phyloP scores from a whole-genome alignment of 2,329 filamentous ascomycete species.

The Chaetothyriales sp. region DNA sequence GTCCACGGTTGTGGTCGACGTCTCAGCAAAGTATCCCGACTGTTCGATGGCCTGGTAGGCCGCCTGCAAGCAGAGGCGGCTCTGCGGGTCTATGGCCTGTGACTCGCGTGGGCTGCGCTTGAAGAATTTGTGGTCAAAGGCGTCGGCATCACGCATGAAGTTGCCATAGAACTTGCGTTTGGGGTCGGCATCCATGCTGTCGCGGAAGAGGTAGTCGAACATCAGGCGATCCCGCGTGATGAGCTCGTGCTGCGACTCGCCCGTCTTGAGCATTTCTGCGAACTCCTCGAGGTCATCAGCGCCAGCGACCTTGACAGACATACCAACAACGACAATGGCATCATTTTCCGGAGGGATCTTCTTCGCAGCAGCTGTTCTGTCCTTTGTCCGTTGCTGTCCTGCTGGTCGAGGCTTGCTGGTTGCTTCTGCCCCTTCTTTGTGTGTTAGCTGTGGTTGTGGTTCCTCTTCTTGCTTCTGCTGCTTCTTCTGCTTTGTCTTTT shows the following conservation, averaged over 20 bases:
- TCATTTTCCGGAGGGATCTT: too few species aligned
- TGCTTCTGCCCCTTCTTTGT: too few species aligned
- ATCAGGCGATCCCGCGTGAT: conserved; percentile 14
- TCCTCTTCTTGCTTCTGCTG: too few species aligned
- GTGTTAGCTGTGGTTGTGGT: too few species aligned
- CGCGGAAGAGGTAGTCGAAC: conserved; percentile 17
- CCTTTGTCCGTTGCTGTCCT: too few species aligned
- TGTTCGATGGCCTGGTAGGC: conserved; percentile 15
- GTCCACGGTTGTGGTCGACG: too few species aligned
- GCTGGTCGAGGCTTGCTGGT: too few species aligned
- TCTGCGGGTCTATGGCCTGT: conserved; percentile 17
- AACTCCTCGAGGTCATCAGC: conserved; percentile 13
- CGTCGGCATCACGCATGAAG: conserved; percentile 7
- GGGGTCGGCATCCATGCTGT: conserved; percentile 9
- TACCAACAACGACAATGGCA: conserved; percentile 16
- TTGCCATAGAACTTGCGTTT: conserved; percentile 4
- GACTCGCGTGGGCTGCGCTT: conserved; percentile 12
- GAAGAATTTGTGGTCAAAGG: conserved; percentile 20
- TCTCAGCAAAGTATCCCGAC: conserved; percentile 1
- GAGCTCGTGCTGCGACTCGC: conserved; percentile 5
- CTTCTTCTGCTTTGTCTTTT: too few species aligned
- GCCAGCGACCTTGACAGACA: conserved; percentile 16
- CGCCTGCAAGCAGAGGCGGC: conserved; percentile 16
- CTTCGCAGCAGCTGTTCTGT: too few species aligned
- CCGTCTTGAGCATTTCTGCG: conserved; percentile 14